Evolutionary conservation across 495 filamentous ascomycete species (phyloP), one percentile per base, ranked within the genome.

Genomic region (Podospora australis): DNA sequence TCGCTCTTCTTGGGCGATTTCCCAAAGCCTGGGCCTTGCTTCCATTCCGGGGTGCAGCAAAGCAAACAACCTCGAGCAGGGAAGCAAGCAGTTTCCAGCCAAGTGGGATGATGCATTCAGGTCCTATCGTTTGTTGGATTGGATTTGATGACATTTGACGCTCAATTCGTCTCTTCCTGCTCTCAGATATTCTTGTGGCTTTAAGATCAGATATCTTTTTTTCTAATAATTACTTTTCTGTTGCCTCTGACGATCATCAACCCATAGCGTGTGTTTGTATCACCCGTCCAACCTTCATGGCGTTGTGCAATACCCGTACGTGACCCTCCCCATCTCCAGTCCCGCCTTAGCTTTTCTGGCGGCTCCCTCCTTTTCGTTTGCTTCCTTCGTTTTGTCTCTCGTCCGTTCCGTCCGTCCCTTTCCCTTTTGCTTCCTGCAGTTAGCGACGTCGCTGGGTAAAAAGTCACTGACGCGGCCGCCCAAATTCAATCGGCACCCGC

Each of bases 191-290:
- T n/a, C n/a, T n/a, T n/a, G n/a, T n/a, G n/a, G n/a, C n/a, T n/a
- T n/a, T n/a, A n/a, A n/a, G n/a, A n/a, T n/a, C n/a, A n/a, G n/a
- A n/a, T n/a, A n/a, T n/a, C n/a, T n/a, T n/a, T n/a, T n/a, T n/a
- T n/a, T n/a, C n/a, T n/a, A n/a, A n/a, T n/a, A n/a, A 24, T 39
- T 44, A 34, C 17, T 21, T 43, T 34, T n/a, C 39, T 53, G 14
- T n/a, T 52, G 16, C 24, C 34, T 38, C 24, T 46, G 39, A 17
- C 22, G 35, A 43, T 50, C 35, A 38, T 6, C 20, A 28, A 38
- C n/a, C n/a, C n/a, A n/a, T n/a, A n/a, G n/a, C 19, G 44, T 44
- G 48, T 52, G 53, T 49, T 56, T 56, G 53, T 57, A 26, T 44
- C 36, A 54, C 52, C 44, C 50, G 36, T 52, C 51, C 48, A 39